Conservation (phyloP, 1,139 yeast species). For the Suhomyces anneliseae region DNA sequence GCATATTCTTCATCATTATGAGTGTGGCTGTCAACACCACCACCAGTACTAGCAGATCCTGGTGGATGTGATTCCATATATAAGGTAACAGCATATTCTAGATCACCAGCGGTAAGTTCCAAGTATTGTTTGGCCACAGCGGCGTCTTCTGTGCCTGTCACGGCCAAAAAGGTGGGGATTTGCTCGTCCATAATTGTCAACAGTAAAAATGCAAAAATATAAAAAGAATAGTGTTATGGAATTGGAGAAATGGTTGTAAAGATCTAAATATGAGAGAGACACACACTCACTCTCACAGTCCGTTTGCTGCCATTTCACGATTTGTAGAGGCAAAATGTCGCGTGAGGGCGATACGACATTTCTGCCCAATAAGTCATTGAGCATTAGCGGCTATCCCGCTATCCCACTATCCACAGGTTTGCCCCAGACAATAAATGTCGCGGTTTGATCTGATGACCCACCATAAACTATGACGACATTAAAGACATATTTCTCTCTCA, state of each 20-base stretch:
- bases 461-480: slow-evolving; percentile 2
- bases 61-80: slow-evolving; percentile 61
- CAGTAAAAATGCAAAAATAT: background rate
- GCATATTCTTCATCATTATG: slow-evolving; percentile 58
- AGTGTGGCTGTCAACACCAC: background rate
- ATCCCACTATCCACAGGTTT: no score
- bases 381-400: no score
- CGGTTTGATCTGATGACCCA: slow-evolving; percentile 5
- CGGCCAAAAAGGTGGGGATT: slow-evolving; percentile 75
- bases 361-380: no score
- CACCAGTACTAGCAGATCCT: slow-evolving; percentile 15
- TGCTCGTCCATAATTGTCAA: slow-evolving; percentile 45
- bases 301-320: no score
- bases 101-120: slow-evolving; percentile 73
- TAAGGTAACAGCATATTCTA: slow-evolving; percentile 83
- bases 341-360: background rate
- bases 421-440: background rate
- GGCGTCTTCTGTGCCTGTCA: slow-evolving; percentile 74
- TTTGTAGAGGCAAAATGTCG: background rate
- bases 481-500: slow-evolving; percentile 1
- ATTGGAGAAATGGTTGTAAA: background rate
- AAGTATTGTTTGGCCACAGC: slow-evolving; percentile 74
- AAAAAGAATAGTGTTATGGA: no score
- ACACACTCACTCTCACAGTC: no score
- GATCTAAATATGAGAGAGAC: no score